Base-by-base conservation (phyloP, 148 eudicot genomes). In the Heliamphora exappendiculata region DNA sequence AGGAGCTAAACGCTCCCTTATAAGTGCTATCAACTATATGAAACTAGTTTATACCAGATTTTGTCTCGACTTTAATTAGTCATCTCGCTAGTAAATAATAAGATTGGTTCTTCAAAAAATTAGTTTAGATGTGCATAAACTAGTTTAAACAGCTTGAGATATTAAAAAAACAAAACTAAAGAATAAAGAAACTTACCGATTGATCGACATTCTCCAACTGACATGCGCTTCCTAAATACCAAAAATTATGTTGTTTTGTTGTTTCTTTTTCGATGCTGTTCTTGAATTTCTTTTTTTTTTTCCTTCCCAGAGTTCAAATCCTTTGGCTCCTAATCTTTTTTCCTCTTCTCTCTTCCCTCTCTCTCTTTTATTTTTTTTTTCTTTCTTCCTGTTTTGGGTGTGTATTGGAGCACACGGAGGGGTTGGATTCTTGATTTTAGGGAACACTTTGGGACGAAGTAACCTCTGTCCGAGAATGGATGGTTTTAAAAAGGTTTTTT, bases 371-470 rank as follows among this genome's bases (percentile, higher is more conserved):
- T 26, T 50, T 1, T 1, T 50, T 17, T 72, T 19, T 72, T 3
- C 7, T 3, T 31, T 14, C 6, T n/a, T 37, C 14, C 54, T 67
- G 4, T 37, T 67, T 42, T 41, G 51, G 24, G 1, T 17, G n/a
- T 11, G 17, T 13, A 41, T 41, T 58, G 58, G 20, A 58, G 58
- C 20, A 6, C 2, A 17, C 31, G 0, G 28, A 31, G 8, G 14
- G 26, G 0, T 53, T 16, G 45, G 36, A n/a, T 51, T 53, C 12
- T 20, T 67, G 11, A n/a, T 58, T 60, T 58, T 74, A 4, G 76
- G 5, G 26, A 22, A n/a, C 20, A 11, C 76, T 74, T 74, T 67
- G 76, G 42, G 76, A 26, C 53, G 45, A 74, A 74, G 76, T 36
- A 65, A 65, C 17, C 69, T 0, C 13, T 5, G 8, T 36, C 19